Percentiles rank a stretch among this genome's conserved stretches.
phyloP scores from a whole-genome alignment of 768 basidiomycete species.

The Termitomyces sp. region DNA sequence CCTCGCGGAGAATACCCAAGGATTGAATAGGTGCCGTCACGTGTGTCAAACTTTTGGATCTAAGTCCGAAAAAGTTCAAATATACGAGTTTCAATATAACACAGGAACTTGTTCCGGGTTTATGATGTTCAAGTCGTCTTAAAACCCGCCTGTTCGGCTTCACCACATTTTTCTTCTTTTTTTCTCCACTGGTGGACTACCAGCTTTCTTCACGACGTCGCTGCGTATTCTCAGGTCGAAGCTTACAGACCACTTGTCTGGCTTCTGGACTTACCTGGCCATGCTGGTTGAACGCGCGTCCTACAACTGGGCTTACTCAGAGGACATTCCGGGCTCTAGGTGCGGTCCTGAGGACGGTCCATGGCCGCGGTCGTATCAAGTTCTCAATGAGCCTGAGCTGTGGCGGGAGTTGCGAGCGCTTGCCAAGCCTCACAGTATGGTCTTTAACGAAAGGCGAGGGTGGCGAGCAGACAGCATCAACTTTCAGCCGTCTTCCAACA shows the following conservation, averaged over 20 bases:
- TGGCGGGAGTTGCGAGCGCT: slow-evolving; percentile 46
- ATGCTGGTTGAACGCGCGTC: slow-evolving; percentile 35
- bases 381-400: slow-evolving; percentile 43
- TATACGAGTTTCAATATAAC: slow-evolving; percentile 9
- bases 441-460: slow-evolving; percentile 26
- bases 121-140: slow-evolving; percentile 13
- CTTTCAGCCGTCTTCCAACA: slow-evolving; percentile 55
- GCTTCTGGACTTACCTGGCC: slow-evolving; percentile 19
- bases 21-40: slow-evolving; percentile 7
- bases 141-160: slow-evolving; percentile 3
- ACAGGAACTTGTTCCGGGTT: slow-evolving; percentile 6
- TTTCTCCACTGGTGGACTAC: slow-evolving; percentile 1
- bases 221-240: slow-evolving; percentile 3
- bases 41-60: slow-evolving; percentile 10
- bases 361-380: slow-evolving; percentile 56
- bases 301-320: slow-evolving; percentile 42
- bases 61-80: slow-evolving; percentile 7
- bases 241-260: slow-evolving; percentile 10
- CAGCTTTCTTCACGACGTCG: slow-evolving; percentile 10
- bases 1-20: background rate
- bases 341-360: slow-evolving; percentile 60
- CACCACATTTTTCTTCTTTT: background rate
- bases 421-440: slow-evolving; percentile 44
- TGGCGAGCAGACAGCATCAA: slow-evolving; percentile 55
- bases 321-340: slow-evolving; percentile 58